phyloP scores from a whole-genome alignment of 768 basidiomycete species.

The Phanerochaete carnosa region DNA sequence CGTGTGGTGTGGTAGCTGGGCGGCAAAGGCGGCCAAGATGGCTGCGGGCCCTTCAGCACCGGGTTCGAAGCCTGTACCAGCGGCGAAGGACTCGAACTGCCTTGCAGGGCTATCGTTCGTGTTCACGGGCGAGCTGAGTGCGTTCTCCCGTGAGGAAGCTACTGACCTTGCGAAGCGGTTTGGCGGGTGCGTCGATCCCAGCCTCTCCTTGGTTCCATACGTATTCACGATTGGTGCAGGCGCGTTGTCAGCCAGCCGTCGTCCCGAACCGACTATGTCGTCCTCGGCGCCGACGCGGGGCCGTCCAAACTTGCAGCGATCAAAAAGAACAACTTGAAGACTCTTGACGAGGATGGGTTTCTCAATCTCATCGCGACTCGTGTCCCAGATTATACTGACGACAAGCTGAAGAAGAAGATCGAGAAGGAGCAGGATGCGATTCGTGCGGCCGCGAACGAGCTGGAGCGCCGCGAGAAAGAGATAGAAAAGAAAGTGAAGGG shows the following conservation, averaged over 20 bases:
- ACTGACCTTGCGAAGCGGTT: conserved; percentile 87
- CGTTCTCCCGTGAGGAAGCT: conserved; percentile 86
- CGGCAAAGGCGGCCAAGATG: conserved; percentile 55
- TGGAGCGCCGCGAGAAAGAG: conserved; percentile 70
- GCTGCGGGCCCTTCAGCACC: conserved; percentile 51
- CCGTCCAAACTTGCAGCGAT: conserved; percentile 86
- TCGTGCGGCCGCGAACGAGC: conserved; percentile 65
- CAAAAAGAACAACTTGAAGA: conserved; percentile 71
- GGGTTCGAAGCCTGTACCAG: conserved; percentile 60
- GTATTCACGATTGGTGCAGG: conserved; percentile 35
- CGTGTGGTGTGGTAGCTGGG: conserved; percentile 35
- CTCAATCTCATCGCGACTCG: conserved; percentile 77
- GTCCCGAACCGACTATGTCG: conserved; percentile 83
- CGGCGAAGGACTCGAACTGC: conserved; percentile 75
- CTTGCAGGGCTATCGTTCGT: conserved; percentile 88
- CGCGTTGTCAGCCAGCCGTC: conserved; percentile 88
- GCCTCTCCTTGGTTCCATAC: neutral
- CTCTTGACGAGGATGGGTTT: conserved; percentile 85
- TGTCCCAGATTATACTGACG: conserved; percentile 46
- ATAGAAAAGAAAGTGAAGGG: conserved; percentile 48
- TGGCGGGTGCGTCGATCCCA: conserved; percentile 65
- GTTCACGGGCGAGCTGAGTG: conserved; percentile 90
- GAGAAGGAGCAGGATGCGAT: conserved; percentile 80
- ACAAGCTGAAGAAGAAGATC: conserved; percentile 78
- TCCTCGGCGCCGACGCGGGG: conserved; percentile 86